Conservation (phyloP, 495 filamentous ascomycete genomes). For the Corynascus novoguineensis region DNA sequence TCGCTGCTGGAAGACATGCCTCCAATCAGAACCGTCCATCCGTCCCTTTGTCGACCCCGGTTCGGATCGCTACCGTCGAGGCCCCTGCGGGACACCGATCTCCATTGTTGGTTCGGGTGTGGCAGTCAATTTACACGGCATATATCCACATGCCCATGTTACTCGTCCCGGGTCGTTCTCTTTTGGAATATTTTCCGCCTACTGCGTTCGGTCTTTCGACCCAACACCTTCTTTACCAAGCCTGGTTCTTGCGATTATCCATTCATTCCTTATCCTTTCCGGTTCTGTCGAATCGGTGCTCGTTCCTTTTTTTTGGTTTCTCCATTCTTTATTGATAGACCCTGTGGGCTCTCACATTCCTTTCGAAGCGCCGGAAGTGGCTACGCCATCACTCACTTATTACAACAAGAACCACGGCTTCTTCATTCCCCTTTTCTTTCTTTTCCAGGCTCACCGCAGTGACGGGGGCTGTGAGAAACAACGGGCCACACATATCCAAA, state of each 20-base stretch:
- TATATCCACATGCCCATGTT: neutral
- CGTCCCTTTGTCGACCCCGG: neutral
- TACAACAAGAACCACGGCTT: neutral
- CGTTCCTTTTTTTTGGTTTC: too few species aligned
- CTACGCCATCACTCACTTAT: neutral
- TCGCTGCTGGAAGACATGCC: neutral
- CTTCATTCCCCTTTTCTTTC: neutral
- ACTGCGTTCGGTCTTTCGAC: neutral
- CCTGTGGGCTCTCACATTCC: slow-evolving; percentile 9
- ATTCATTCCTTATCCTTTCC: neutral
- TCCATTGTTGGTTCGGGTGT: neutral
- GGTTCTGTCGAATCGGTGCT: neutral
- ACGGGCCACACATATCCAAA: neutral
- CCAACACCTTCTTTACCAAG: slow-evolving; percentile 7
- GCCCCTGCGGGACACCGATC: neutral
- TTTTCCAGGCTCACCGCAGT: too few species aligned
- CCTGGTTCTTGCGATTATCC: neutral
- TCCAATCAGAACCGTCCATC: neutral
- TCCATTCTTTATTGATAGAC: neutral
- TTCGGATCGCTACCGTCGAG: neutral
- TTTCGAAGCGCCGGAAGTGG: slow-evolving; percentile 4
- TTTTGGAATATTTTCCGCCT: neutral
- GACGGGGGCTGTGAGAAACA: too few species aligned
- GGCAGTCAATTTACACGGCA: neutral
- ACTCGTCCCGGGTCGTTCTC: neutral